Conservation (phyloP, 371 early-diverging fungal genomes). For the Lichtheimia corymbifera region DNA sequence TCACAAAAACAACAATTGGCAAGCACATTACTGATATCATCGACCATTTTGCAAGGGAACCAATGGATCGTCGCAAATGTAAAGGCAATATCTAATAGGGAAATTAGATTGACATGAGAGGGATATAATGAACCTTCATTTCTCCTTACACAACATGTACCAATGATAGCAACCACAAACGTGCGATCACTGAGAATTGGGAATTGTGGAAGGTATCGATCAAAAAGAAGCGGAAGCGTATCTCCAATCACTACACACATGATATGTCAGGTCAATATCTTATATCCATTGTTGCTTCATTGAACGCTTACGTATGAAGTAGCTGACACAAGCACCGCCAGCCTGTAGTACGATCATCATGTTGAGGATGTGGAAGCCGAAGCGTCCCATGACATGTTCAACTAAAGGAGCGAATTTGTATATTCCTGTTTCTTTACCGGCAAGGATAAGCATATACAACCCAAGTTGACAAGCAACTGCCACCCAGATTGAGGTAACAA, state of each 20-base stretch:
- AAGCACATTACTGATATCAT: conserved; percentile 56
- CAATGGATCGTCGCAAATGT: conserved; percentile 56
- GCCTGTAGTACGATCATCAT: conserved; percentile 55
- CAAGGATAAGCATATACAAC: conserved; percentile 51
- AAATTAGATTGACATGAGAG: conserved; percentile 1
- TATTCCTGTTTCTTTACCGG: conserved; percentile 51
- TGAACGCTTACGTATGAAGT: conserved; percentile 43
- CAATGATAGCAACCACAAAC: conserved; percentile 42
- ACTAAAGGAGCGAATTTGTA: conserved; percentile 55
- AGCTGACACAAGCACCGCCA: conserved; percentile 51
- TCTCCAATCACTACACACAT: conserved; percentile 52
- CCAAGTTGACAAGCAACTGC: conserved; percentile 53
- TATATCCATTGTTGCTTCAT: conserved; percentile 2
- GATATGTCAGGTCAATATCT: neutral
- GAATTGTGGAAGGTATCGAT: conserved; percentile 37
- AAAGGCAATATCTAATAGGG: conserved; percentile 49
- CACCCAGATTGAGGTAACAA: conserved; percentile 48
- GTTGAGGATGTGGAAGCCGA: conserved; percentile 54
- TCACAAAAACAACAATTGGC: conserved; percentile 51
- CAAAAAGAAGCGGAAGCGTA: conserved; percentile 52
- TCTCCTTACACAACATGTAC: conserved; percentile 36
- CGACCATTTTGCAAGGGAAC: conserved; percentile 58
- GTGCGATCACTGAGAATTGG: conserved; percentile 36
- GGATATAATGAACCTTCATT: conserved; percentile 5
- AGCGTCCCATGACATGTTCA: conserved; percentile 55